Evolutionary conservation across 1,139 yeast species (phyloP), one percentile per base, ranked within the genome.

Genomic region (Hanseniaspora uvarum): DNA sequence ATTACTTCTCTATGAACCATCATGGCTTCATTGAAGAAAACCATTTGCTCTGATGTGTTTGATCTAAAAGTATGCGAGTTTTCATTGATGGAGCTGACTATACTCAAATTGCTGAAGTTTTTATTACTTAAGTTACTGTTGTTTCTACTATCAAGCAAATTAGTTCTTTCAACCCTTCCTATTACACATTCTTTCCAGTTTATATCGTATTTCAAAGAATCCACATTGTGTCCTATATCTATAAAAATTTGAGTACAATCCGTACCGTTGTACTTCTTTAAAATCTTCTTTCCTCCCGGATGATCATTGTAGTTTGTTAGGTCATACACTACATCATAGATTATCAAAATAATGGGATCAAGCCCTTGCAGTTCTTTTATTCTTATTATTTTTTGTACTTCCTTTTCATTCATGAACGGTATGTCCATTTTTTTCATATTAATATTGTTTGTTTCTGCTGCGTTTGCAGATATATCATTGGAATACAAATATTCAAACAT

Each of bases 211-310:
- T 57, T 59, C 24, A 66, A 58, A 0, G 70, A 67, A 52, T 68
- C 70, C 55, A 66, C 63, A 2, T 70, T 64, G 55, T 69, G 72
- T 0, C 72, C 72, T 18, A 69, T 69, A 19, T 69, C 72, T 44
- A 68, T 71, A 62, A 79, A 79, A 6, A 79, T 77, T 56, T 71
- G 76, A 0, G 87, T 80, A 6, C 84, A 86, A 66, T 83, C 88
- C n/a, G 75, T 76, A 0, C 89, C 89, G 7, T 80, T 86, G 64
- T 83, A 81, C 57, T 81, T 86, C 57, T 78, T 68, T 46, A 83
- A 66, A 5, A 82, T 84, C 59, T 80, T 86, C 0, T 77, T 75
- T 2, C 88, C 88, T 5, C 88, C 89, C 1, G 88, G 87, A 62
- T 83, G 89, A 1, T 68, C 67, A 2, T 78, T 63, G 50, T 80